Base-by-base conservation (phyloP, 1,139 yeast species). In the Kodamaea fungicola region DNA sequence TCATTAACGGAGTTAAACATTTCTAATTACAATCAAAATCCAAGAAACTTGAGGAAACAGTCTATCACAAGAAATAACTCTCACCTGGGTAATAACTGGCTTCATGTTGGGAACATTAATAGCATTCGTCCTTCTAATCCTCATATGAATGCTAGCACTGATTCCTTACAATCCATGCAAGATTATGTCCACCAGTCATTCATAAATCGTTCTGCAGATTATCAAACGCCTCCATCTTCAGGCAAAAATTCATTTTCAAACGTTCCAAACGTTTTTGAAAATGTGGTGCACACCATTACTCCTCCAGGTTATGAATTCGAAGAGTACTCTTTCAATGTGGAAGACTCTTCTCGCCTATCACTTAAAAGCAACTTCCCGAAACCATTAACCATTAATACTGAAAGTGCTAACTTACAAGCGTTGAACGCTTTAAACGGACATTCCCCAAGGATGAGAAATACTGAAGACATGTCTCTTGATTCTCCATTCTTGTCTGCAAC, bases 401-500 rank as follows among this genome's bases (percentile, higher is more conserved):
- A 68, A 23, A 45, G 54, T 37, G 62, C 68, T 23, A 49, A 46
- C 30, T 34, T 37, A 6, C 65, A 60, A 40, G 60, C 64, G 4
- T 49, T 57, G 32, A 56, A 56, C 44, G 49, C 59, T 8, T 51
- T 61, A 38, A 55, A 52, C 38, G 64, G 62, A 4, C 37, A 38
- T 7, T 38, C 42, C 3, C 42, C 38, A 23, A 28, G 32, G 8
- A n/a, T 29, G 19, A 24, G 31, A 23, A 28, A 30, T 16, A 24
- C 19, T 7, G 30, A 37, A 10, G 56, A 54, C 9, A 56, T 57
- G 37, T 47, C 66, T 3, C 59, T 70, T 33, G 73, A 70, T 43
- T 67, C 74, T 8, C 76, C 76, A 22, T 70, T 70, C 46, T 61
- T 67, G 62, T 64, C 72, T 13, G 71, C 73, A 6, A 58, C 64